Percentiles rank a stretch among this genome's conserved stretches.
phyloP scores from a whole-genome alignment of 2,329 filamentous ascomycete genomes.

The Rachicladosporium sp. region DNA sequence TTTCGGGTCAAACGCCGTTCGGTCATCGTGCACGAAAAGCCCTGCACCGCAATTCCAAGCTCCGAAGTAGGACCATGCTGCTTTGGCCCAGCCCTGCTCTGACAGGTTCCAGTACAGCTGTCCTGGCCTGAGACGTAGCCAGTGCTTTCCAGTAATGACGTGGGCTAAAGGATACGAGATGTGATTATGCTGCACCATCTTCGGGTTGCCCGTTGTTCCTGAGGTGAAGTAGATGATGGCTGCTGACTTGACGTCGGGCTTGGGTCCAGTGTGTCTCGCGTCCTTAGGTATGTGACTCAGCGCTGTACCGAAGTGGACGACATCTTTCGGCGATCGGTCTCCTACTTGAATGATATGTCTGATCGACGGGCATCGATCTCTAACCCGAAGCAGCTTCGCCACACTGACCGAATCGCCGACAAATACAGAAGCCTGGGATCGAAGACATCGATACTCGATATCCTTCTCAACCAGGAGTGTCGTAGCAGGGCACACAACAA shows the following conservation, averaged over 20 bases:
- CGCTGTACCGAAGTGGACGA: constrained; percentile 16
- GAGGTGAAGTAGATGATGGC: constrained; percentile 30
- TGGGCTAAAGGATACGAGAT: constrained; percentile 30
- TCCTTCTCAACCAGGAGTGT: constrained; percentile 28
- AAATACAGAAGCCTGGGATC: constrained; percentile 25
- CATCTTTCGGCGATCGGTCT: constrained; percentile 11
- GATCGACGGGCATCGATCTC: constrained; percentile 21
- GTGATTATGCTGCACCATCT: constrained; percentile 31
- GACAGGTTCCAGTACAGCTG: constrained; percentile 29
- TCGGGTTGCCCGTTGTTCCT: constrained; percentile 29
- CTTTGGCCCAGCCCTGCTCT: constrained; percentile 33
- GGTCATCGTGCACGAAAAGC: constrained; percentile 30
- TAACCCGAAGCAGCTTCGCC: constrained; percentile 22
- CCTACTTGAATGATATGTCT: constrained; percentile 23
- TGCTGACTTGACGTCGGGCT: constrained; percentile 19
- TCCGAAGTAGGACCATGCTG: constrained; percentile 29
- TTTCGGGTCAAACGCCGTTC: constrained; percentile 22
- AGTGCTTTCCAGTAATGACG: constrained; percentile 28
- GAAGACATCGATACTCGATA: constrained; percentile 26
- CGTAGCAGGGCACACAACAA: constrained; percentile 28
- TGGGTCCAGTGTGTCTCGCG: constrained; percentile 13
- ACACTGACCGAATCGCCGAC: constrained; percentile 26
- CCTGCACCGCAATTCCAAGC: constrained; percentile 30
- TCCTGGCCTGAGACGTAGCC: constrained; percentile 25
- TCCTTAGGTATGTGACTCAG: constrained; percentile 16